phyloP scores from a whole-genome alignment of 371 early-diverging fungal genomes.

The Choanephora cucurbitarum region DNA sequence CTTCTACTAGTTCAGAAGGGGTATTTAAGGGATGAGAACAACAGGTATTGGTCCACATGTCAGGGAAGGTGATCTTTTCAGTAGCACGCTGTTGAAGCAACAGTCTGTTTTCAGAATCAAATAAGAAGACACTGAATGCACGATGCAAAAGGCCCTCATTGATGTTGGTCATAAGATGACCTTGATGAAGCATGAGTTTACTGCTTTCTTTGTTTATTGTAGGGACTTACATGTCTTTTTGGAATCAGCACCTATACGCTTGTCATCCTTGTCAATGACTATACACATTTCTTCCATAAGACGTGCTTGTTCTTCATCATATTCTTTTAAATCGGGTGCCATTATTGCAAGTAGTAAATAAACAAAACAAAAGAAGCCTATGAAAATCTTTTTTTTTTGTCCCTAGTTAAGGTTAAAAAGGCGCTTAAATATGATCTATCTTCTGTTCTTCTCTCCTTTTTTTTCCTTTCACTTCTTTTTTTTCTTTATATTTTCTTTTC shows the following conservation, averaged over 20 bases:
- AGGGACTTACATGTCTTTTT: conserved; percentile 88
- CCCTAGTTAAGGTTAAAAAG: no score
- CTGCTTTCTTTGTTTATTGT: background rate
- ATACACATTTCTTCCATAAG: conserved; percentile 98
- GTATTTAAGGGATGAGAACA: conserved; percentile 94
- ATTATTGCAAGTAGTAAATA: conserved; percentile 26
- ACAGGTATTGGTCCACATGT: conserved; percentile 96
- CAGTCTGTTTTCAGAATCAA: conserved; percentile 77
- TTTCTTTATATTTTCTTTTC: conserved; percentile 24
- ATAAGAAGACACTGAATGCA: conserved; percentile 96
- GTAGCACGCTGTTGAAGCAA: conserved; percentile 92
- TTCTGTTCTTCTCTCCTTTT: background rate
- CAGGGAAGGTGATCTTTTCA: conserved; percentile 98
- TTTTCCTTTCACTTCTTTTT: conserved; percentile 30
- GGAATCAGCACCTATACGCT: conserved; percentile 78
- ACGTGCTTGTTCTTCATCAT: conserved; percentile 87
- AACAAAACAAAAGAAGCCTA: conserved; percentile 4
- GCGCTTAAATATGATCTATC: no score
- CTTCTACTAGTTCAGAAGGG: conserved; percentile 80
- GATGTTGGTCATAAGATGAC: conserved; percentile 93
- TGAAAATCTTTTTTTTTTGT: background rate
- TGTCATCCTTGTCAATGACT: conserved; percentile 86
- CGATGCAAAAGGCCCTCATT: conserved; percentile 88
- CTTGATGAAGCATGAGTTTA: conserved; percentile 35
- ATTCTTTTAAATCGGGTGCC: conserved; percentile 63